phyloP scores from a whole-genome alignment of 768 basidiomycete species.

The Boletus barrowsii region DNA sequence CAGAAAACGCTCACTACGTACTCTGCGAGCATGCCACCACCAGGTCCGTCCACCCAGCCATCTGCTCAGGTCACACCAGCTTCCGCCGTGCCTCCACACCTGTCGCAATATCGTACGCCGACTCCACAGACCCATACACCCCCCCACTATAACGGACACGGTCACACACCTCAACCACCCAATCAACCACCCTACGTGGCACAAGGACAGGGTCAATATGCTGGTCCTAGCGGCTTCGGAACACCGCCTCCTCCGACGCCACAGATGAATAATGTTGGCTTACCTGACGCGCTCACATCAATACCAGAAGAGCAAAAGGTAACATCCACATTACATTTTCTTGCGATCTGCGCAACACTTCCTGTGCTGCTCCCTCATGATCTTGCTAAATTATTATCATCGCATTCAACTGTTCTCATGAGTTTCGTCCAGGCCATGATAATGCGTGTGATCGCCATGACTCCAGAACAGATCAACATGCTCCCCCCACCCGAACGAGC shows the following conservation, averaged over 20 bases:
- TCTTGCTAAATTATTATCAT: background rate
- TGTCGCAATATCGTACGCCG: conserved; percentile 34
- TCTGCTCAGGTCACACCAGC: conserved; percentile 28
- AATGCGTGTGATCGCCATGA: conserved; percentile 76
- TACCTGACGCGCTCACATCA: conserved; percentile 54
- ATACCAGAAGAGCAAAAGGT: conserved; percentile 74
- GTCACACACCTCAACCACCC: conserved; percentile 27
- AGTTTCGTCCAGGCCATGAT: conserved; percentile 57
- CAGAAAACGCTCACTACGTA: conserved; percentile 66
- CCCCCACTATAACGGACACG: conserved; percentile 29
- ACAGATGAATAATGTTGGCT: conserved; percentile 19
- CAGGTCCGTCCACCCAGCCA: conserved; percentile 20
- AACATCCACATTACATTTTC: conserved; percentile 16
- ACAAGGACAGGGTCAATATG: conserved; percentile 21
- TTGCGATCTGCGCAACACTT: conserved; percentile 1
- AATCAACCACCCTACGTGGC: conserved; percentile 17
- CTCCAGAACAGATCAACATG: conserved; percentile 76
- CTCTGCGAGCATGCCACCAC: conserved; percentile 25
- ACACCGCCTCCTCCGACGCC: conserved; percentile 20
- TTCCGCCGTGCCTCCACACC: conserved; percentile 48
- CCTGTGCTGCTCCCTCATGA: background rate
- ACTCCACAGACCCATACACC: conserved; percentile 32
- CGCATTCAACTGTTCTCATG: conserved; percentile 12
- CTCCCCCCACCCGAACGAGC: conserved; percentile 71
- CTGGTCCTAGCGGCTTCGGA: conserved; percentile 15